Evolutionary conservation across 306 rosid species (phyloP).

Genomic region (Prosopis cineraria): DNA sequence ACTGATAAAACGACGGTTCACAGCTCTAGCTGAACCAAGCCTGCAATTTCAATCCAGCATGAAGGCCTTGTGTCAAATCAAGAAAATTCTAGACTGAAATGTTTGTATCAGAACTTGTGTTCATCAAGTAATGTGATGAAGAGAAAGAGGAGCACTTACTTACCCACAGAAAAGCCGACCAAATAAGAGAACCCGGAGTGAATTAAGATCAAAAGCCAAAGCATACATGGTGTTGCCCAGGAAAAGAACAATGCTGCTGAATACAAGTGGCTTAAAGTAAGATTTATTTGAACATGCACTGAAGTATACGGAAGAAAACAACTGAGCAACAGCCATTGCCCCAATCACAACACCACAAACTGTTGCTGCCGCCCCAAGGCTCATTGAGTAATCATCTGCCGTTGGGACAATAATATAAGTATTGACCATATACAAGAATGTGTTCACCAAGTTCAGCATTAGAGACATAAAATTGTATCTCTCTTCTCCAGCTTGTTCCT

Average conservation of each 20-base stretch:
- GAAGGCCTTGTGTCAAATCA: constrained; percentile 2
- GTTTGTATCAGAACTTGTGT: not conserved
- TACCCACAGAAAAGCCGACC: constrained; percentile 98
- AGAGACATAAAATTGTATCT: constrained; percentile 88
- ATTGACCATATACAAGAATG: constrained; percentile 95
- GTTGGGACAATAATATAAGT: constrained; percentile 97
- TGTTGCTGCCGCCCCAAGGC: constrained; percentile 96
- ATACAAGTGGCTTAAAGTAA: constrained; percentile 88
- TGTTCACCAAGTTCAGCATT: constrained; percentile 79
- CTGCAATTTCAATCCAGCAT: constrained; percentile 46
- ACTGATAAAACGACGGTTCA: constrained; percentile 92
- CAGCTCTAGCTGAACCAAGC: constrained; percentile 96
- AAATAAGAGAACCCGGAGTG: constrained; percentile 82
- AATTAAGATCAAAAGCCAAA: constrained; percentile 74
- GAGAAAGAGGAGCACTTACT: constrained; percentile 55
- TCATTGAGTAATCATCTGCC: constrained; percentile 88
- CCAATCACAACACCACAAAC: constrained; percentile 96
- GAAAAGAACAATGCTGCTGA: constrained; percentile 86
- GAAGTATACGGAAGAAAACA: constrained; percentile 92
- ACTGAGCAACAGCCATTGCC: constrained; percentile 97
- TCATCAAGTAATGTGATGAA: not conserved
- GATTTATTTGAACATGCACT: constrained; percentile 99
- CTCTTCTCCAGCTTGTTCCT: constrained; percentile 64
- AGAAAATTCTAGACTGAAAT: not conserved
- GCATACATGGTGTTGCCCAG: constrained; percentile 80